These are phyloP conservation scores for Diaporthe longicolla DNA, from an alignment of 2,329 filamentous ascomycete genomes.

Conservation along the genomic window DNA sequence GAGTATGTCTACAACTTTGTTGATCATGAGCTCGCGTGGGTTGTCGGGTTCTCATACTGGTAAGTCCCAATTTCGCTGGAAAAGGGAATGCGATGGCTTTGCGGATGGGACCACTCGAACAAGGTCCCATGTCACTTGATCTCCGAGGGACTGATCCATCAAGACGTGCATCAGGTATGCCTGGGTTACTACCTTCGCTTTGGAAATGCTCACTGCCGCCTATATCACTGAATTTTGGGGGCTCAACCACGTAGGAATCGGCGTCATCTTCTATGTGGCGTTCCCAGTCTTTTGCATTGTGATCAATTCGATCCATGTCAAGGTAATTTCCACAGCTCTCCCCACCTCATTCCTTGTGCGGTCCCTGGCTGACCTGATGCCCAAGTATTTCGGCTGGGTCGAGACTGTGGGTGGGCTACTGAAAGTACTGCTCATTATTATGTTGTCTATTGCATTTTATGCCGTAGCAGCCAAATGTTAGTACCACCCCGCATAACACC, in stretches of 20 bases:
- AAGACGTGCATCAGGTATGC: constrained; percentile 19
- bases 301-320: constrained; percentile 41
- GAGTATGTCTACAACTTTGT: constrained; percentile 45
- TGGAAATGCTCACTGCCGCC: constrained; percentile 41
- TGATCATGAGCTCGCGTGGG: constrained; percentile 44
- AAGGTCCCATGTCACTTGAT: accelerated
- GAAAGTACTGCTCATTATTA: constrained; percentile 43
- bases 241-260: background rate
- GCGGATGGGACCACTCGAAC: no score
- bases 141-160: background rate
- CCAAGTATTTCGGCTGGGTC: constrained; percentile 46
- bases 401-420: constrained; percentile 45
- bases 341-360: no score
- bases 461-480: constrained; percentile 38
- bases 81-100: background rate
- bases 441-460: constrained; percentile 42
- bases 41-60: constrained; percentile 43
- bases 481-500: background rate
- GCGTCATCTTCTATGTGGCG: constrained; percentile 38
- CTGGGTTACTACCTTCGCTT: constrained; percentile 39
- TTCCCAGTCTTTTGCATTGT: constrained; percentile 32
- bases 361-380: background rate
- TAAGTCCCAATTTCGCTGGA: constrained; percentile 9
- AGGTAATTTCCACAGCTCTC: background rate
- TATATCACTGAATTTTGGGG: constrained; percentile 37